Conservation (phyloP, 495 filamentous ascomycete genomes). For the Aspergillus nidulans region DNA sequence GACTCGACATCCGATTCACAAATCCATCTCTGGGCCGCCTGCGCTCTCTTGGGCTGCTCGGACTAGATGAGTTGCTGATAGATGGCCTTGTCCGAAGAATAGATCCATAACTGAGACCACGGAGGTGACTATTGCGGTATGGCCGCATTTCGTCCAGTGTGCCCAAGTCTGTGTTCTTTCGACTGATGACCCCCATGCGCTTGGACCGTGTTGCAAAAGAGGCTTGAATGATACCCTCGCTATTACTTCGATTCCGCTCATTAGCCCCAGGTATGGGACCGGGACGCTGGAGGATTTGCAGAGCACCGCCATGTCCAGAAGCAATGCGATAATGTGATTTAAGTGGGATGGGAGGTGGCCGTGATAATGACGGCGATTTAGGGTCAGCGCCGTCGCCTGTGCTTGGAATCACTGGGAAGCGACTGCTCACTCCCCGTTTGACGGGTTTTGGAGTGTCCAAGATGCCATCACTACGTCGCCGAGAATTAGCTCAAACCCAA, state of each 20-base stretch:
- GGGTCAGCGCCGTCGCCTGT: constrained; percentile 47
- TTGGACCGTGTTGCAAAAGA: constrained; percentile 54
- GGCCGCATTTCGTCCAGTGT: constrained; percentile 69
- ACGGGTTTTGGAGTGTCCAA: constrained; percentile 72
- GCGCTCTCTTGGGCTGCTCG: constrained; percentile 51
- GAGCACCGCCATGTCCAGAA: constrained; percentile 61
- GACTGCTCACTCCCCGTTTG: constrained; percentile 67
- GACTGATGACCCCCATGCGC: constrained; percentile 78
- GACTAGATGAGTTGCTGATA: constrained; percentile 53
- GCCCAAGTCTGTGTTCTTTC: constrained; percentile 67
- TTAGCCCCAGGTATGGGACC: constrained; percentile 59
- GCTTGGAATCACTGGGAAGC: constrained; percentile 78
- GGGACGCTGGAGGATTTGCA: constrained; percentile 59
- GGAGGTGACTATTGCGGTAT: constrained; percentile 73
- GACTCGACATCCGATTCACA: constrained; percentile 72
- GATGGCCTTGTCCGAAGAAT: constrained; percentile 56
- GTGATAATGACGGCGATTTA: constrained; percentile 60
- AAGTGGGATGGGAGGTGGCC: constrained; percentile 67
- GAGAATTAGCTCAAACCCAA: neutral
- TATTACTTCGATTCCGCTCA: constrained; percentile 85
- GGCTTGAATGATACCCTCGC: constrained; percentile 70
- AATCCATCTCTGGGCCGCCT: constrained; percentile 50
- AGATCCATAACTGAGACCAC: constrained; percentile 76
- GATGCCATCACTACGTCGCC: constrained; percentile 42
- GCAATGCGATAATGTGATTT: constrained; percentile 75